These are phyloP conservation scores for Flaveria bidentis DNA, from an alignment of 129 eudicot genomes.

Conservation along the genomic window DNA sequence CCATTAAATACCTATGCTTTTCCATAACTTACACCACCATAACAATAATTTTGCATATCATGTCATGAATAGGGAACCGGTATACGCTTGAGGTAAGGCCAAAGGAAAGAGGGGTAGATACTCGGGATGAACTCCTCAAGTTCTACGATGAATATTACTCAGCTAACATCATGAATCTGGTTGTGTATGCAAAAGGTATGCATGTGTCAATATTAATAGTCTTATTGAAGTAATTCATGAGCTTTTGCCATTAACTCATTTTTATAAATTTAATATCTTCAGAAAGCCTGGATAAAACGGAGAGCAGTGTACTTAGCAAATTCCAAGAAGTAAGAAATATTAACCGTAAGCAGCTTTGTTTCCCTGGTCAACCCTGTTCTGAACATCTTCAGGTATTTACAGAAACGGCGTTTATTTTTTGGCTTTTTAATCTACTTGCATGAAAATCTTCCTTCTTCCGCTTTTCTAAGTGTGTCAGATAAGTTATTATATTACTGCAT, in stretches of 20 bases:
- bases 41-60: neutral
- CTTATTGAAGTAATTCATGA: constrained; percentile 8
- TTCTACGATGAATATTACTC: constrained; percentile 85
- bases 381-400: constrained; percentile 86
- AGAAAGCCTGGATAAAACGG: constrained; percentile 78
- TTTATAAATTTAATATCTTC: constrained; percentile 15
- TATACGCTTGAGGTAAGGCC: constrained; percentile 90
- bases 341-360: constrained; percentile 47
- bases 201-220: neutral
- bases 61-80: constrained; percentile 68
- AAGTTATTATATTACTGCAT: neutral
- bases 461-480: neutral
- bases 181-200: constrained; percentile 82
- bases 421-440: constrained; percentile 10
- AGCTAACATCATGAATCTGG: constrained; percentile 87
- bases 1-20: neutral
- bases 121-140: constrained; percentile 81
- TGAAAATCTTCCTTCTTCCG: constrained; percentile 3
- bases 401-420: constrained; percentile 4
- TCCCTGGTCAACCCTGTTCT: constrained; percentile 93
- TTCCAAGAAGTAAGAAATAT: constrained; percentile 74
- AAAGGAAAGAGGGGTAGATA: constrained; percentile 73
- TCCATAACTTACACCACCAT: neutral
- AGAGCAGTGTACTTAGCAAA: constrained; percentile 57
- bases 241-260: constrained; percentile 2